Evolutionary conservation across 2,329 filamentous ascomycete species (phyloP).

Genomic region (Neophaeococcomyces mojaviensis): DNA sequence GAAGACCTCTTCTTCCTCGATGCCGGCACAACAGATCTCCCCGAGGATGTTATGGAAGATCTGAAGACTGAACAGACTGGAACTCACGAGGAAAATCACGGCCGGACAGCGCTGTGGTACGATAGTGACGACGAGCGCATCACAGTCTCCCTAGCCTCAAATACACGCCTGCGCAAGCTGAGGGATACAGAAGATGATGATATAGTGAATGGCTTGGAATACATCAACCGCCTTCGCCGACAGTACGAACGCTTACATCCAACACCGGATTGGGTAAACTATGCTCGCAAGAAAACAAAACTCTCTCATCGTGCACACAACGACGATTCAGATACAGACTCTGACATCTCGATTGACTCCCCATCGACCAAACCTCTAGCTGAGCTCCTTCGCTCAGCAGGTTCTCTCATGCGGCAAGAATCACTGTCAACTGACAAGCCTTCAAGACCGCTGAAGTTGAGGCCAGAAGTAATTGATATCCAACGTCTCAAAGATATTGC

Average conservation of each 20-base stretch:
- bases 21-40: slow-evolving; percentile 45
- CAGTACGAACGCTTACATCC: slow-evolving; percentile 63
- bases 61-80: slow-evolving; percentile 32
- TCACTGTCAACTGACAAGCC: slow-evolving; percentile 41
- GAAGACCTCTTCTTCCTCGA: slow-evolving; percentile 81
- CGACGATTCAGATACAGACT: slow-evolving; percentile 44
- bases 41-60: slow-evolving; percentile 26
- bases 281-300: slow-evolving; percentile 22
- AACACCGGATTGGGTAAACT: slow-evolving; percentile 51
- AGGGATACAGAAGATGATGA: slow-evolving; percentile 76
- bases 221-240: slow-evolving; percentile 67
- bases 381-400: slow-evolving; percentile 67
- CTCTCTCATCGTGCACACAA: slow-evolving; percentile 7
- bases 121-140: slow-evolving; percentile 93
- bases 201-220: slow-evolving; percentile 76
- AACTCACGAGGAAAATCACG: slow-evolving; percentile 20
- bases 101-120: slow-evolving; percentile 62
- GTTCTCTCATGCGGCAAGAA: slow-evolving; percentile 53
- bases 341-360: slow-evolving; percentile 40
- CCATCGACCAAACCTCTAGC: slow-evolving; percentile 62
- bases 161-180: slow-evolving; percentile 72
- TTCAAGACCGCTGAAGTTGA: slow-evolving; percentile 56
- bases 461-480: slow-evolving; percentile 83
- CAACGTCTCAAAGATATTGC: slow-evolving; percentile 81
- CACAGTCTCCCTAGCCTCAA: slow-evolving; percentile 70